These are phyloP conservation scores for Fusarium denticulatum DNA, from an alignment of 2,329 filamentous ascomycete species.

Conservation along the genomic window DNA sequence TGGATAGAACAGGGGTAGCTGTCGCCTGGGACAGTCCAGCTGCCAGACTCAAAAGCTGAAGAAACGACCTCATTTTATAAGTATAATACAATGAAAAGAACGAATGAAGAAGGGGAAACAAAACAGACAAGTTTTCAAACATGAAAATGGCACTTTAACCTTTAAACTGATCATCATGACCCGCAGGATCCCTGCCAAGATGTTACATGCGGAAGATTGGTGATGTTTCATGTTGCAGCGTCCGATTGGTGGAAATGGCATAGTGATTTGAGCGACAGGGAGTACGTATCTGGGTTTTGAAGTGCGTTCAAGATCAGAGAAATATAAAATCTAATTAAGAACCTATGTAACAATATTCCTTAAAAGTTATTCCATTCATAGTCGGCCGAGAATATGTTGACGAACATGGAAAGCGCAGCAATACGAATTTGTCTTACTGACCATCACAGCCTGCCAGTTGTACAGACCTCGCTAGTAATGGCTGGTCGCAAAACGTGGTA, in stretches of 20 bases:
- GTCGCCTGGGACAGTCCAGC: constrained; percentile 5
- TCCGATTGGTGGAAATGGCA: background rate
- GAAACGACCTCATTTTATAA: background rate
- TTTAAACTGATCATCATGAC: background rate
- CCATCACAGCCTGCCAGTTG: background rate
- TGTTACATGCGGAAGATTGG: background rate
- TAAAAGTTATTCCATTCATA: too few relatives aligned
- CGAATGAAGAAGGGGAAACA: background rate
- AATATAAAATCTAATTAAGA: background rate
- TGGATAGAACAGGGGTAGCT: background rate
- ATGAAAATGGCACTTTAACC: background rate
- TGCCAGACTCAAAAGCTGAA: background rate
- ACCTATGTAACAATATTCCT: accelerated
- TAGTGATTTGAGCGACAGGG: too few relatives aligned
- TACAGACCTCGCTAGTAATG: background rate
- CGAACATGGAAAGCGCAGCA: too few relatives aligned
- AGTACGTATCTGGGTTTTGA: too few relatives aligned
- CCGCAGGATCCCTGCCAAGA: background rate
- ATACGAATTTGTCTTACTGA: background rate
- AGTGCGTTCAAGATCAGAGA: accelerated
- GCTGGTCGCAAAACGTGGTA: accelerated
- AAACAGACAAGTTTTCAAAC: too few relatives aligned
- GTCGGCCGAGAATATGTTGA: accelerated
- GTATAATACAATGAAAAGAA: background rate
- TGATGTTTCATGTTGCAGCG: background rate